Evolutionary conservation across 805 yeast species (phyloP).

Genomic region (Candida ovalis): DNA sequence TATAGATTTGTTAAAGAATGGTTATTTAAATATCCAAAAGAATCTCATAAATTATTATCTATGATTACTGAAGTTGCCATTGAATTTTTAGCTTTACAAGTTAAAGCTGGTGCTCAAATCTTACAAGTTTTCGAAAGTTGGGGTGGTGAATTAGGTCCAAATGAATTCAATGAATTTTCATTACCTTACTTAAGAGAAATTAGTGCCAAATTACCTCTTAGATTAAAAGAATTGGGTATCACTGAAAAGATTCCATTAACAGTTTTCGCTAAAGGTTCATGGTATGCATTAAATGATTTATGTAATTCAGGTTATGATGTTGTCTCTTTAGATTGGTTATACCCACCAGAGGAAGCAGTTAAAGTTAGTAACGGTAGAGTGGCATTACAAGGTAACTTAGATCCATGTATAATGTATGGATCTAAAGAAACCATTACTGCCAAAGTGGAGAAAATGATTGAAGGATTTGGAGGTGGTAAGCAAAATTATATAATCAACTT

Average conservation of each 20-base stretch:
- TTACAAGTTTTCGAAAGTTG: constrained; percentile 95
- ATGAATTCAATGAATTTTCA: constrained; percentile 82
- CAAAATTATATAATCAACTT: constrained; percentile 88
- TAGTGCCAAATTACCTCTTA: constrained; percentile 58
- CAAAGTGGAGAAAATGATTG: constrained; percentile 84
- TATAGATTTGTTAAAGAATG: constrained; percentile 90
- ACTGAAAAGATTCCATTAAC: constrained; percentile 77
- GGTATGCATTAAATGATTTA: constrained; percentile 89
- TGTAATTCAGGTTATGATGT: constrained; percentile 78
- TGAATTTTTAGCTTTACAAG: constrained; percentile 91
- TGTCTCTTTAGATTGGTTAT: constrained; percentile 92
- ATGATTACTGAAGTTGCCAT: constrained; percentile 82
- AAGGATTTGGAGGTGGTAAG: constrained; percentile 92
- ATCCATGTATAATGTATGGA: constrained; percentile 94
- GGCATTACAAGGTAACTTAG: constrained; percentile 89
- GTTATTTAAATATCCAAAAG: constrained; percentile 77
- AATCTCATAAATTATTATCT: constrained; percentile 66
- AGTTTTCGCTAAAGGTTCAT: constrained; percentile 92
- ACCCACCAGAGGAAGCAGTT: constrained; percentile 82
- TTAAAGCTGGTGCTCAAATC: constrained; percentile 97
- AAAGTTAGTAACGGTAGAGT: constrained; percentile 70
- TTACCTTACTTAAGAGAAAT: constrained; percentile 85
- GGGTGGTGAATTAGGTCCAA: constrained; percentile 96
- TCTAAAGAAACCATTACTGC: constrained; percentile 71
- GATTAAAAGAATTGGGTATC: constrained; percentile 69